phyloP scores from a whole-genome alignment of 352 stramenopile genomes.

The Phytopythium vexans region DNA sequence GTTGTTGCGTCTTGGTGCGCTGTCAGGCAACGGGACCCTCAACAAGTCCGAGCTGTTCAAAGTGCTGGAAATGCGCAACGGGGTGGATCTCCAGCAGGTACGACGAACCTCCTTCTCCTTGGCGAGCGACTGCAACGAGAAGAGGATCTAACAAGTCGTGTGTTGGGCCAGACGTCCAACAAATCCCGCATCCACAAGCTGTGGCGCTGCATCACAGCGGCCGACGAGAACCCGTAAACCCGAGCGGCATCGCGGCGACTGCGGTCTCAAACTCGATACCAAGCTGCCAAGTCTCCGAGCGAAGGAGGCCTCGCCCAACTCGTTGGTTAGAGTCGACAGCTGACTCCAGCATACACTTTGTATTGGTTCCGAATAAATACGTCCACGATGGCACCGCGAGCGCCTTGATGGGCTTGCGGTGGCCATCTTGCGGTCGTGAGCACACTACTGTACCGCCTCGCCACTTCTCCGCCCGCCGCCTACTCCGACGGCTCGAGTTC shows the following conservation, averaged over 20 bases:
- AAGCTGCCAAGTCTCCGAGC: neutral
- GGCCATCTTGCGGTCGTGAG: neutral
- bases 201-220: conserved; percentile 20
- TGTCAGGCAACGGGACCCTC: conserved; percentile 56
- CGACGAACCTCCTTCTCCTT: neutral
- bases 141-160: neutral
- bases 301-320: neutral
- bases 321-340: neutral
- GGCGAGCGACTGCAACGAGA: neutral
- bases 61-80: conserved; percentile 59
- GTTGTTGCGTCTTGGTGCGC: neutral
- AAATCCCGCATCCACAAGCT: conserved; percentile 14
- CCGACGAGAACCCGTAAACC: conserved; percentile 1
- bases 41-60: conserved; percentile 67
- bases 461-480: neutral
- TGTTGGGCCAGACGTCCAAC: neutral
- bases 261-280: too few species aligned
- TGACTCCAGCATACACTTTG: neutral
- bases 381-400: neutral
- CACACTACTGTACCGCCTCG: neutral
- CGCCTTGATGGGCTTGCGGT: too few species aligned
- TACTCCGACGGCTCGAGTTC: neutral
- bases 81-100: conserved; percentile 51
- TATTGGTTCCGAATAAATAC: conserved; percentile 3
- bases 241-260: too few species aligned